Conservation (phyloP, 2,329 filamentous ascomycete species). For the Talaromyces sp. region DNA sequence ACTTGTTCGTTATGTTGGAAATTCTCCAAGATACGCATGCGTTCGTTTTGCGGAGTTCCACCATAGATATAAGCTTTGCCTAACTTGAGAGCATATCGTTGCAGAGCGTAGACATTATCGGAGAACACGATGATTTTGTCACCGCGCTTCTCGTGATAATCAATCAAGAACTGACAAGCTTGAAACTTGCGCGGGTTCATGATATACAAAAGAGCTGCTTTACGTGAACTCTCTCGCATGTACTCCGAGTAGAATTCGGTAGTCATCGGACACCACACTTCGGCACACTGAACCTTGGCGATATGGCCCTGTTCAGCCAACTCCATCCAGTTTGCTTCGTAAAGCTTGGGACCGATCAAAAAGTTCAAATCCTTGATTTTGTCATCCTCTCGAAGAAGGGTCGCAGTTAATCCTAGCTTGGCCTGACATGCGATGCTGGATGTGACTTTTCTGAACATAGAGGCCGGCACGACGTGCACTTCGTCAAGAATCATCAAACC, state of each 20-base stretch:
- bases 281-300: conserved; percentile 92
- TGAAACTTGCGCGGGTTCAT: conserved; percentile 99
- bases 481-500: conserved; percentile 96
- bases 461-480: conserved; percentile 94
- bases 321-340: conserved; percentile 99
- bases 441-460: conserved; percentile 93
- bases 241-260: conserved; percentile 98
- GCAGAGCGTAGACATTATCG: conserved; percentile 90
- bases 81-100: conserved; percentile 78
- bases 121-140: conserved; percentile 99
- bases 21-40: conserved; percentile 82
- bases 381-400: conserved; percentile 90
- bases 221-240: conserved; percentile 65
- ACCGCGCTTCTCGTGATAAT: conserved; percentile 90
- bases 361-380: conserved; percentile 98
- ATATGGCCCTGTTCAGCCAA: conserved; percentile 95
- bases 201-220: conserved; percentile 72
- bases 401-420: conserved; percentile 91
- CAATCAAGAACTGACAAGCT: conserved; percentile 95
- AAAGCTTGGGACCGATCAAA: conserved; percentile 92
- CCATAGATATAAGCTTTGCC: conserved; percentile 89
- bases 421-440: conserved; percentile 90
- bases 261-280: conserved; percentile 99
- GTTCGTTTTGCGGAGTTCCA: conserved; percentile 79
- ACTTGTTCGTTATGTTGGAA: conserved; percentile 89